Base-by-base conservation (phyloP, 768 basidiomycete genomes). In the Leccinum longicurvipes region DNA sequence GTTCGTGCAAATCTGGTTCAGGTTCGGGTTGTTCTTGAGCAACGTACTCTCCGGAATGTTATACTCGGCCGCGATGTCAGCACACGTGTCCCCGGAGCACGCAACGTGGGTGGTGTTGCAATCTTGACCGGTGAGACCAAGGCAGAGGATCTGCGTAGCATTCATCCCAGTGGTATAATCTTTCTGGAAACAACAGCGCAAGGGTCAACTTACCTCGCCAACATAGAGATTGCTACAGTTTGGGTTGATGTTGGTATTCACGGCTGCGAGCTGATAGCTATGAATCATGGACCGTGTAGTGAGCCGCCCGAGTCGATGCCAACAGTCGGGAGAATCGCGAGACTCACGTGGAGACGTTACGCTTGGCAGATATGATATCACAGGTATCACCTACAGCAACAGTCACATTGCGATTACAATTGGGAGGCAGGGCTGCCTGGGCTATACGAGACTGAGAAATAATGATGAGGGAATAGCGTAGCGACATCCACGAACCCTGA, bases 331-430 rank as follows among this genome's bases (percentile, higher is more conserved):
- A 32, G 8, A 12, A 44, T 8, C 11, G 8, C 6, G 5, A 21
- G 19, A 73, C 82, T 49, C 59, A 87, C 85, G 84, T 84, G 36
- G 86, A 86, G 58, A 79, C 82, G 52, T 82, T 79, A 63, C 85
- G 62, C 19, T 76, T 67, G 31, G 80, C 79, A 60, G 84, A 88
- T 69, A 91, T 90, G 53, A 57, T 63, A 70, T 89, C n/a, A 67
- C 89, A 91, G 55, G 77, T 80, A 64, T 89, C 84, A 31, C 82
- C 82, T 6, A 65, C 62, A 56, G 72, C 62, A 51, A 90, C 77
- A 50, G 80, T 85, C 66, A 84, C 84, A 19, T 67, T 77, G 60
- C 89, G 82, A n/a, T 78, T 73, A 67, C 89, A 89, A 44, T 72
- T 63, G 50, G 65, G 58, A 32, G 77, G 78, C 54, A 74, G 58